Conservation (phyloP, 345 rosid species). For the Angophora floribunda region DNA sequence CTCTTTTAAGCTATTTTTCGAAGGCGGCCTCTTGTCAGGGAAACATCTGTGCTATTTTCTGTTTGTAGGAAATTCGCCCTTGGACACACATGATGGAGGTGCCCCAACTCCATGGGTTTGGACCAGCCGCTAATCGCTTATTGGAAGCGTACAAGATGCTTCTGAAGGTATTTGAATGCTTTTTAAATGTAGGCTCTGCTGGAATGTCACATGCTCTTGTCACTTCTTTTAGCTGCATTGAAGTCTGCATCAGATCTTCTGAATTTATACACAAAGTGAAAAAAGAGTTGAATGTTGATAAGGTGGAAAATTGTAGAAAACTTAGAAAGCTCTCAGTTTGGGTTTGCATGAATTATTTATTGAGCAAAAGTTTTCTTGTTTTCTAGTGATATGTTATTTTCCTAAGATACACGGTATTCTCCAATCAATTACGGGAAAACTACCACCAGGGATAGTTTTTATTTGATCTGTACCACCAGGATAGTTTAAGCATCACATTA, state of each 20-base stretch:
- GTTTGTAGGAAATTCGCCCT: slow-evolving; percentile 77
- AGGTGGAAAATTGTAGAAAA: background rate
- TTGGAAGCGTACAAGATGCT: slow-evolving; percentile 98
- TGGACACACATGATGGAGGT: slow-evolving; percentile 99
- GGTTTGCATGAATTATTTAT: background rate
- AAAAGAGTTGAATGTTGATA: background rate
- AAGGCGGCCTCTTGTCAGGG: background rate
- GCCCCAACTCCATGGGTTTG: slow-evolving; percentile 98
- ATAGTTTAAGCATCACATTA: background rate
- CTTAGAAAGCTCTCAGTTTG: background rate
- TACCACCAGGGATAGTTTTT: background rate
- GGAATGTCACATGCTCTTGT: background rate
- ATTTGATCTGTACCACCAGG: background rate
- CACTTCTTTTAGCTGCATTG: background rate
- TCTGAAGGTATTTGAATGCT: slow-evolving; percentile 46
- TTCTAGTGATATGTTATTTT: background rate
- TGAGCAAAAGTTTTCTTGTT: background rate
- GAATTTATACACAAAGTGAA: background rate
- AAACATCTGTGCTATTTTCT: background rate
- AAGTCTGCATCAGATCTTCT: background rate
- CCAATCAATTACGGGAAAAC: background rate
- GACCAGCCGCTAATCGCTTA: slow-evolving; percentile 95
- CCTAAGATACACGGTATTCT: background rate
- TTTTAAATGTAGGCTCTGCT: background rate
- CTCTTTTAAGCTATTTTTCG: background rate